Conservation (phyloP, 2,329 filamentous ascomycete genomes). For the Sclerotinia trifoliorum region DNA sequence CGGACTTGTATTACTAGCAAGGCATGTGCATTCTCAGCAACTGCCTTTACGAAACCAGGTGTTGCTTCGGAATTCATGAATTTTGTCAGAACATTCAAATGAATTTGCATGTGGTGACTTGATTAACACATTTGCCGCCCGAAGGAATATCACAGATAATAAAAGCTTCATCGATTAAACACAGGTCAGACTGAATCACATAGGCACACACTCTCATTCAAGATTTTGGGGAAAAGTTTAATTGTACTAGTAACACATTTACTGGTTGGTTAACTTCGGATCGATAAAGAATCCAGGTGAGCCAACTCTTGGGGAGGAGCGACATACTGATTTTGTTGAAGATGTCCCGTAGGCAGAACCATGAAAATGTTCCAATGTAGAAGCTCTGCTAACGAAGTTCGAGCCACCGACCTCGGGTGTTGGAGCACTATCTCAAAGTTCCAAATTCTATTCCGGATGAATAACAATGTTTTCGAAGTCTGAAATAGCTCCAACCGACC, state of each 20-base stretch:
- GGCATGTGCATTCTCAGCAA: slow-evolving; percentile 15
- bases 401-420: not conserved
- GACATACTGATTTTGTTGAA: not conserved
- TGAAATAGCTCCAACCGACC: not conserved
- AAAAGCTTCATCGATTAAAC: not conserved
- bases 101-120: not conserved
- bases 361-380: not conserved
- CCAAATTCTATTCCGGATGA: not conserved
- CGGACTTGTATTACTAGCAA: slow-evolving; percentile 24
- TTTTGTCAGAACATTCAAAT: slow-evolving; percentile 1
- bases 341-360: not conserved
- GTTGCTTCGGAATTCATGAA: slow-evolving; percentile 22
- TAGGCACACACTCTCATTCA: not conserved
- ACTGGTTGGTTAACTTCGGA: not conserved
- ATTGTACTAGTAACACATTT: not conserved
- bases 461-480: not conserved
- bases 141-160: not conserved
- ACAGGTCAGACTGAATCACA: not conserved
- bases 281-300: not conserved
- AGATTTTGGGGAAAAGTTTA: not conserved
- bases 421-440: not conserved
- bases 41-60: slow-evolving; percentile 22
- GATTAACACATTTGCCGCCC: not conserved
- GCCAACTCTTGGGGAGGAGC: not conserved
- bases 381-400: not conserved